A percentile compares a stretch with the other conserved stretches of the same genome.
These are phyloP conservation scores for Dioscorea dumetorum DNA, from an alignment of 106 monocot species.

Conservation along the genomic window DNA sequence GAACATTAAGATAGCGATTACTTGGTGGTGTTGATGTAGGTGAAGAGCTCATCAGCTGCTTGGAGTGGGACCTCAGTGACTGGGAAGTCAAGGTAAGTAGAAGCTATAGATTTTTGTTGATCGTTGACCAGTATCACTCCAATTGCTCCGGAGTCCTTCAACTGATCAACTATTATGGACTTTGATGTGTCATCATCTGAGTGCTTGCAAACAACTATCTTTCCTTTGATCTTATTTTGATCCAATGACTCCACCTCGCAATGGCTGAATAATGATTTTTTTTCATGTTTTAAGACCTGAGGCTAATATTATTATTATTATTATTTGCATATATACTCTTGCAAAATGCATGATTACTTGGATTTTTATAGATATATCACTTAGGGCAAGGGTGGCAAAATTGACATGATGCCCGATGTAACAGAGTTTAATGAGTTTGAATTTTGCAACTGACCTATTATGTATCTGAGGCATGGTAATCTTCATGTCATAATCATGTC, in stretches of 20 bases:
- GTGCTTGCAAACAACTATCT: conserved; percentile 68
- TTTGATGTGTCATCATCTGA: conserved; percentile 11
- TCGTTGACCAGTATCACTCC: conserved; percentile 52
- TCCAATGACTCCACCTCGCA: conserved; percentile 51
- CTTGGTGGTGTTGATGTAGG: conserved; percentile 75
- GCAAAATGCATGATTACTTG: too few species aligned
- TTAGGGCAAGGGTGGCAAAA: too few species aligned
- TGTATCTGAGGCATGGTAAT: too few species aligned
- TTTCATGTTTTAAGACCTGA: background rate
- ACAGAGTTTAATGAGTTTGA: too few species aligned
- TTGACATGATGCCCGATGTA: too few species aligned
- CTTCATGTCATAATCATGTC: too few species aligned
- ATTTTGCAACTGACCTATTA: too few species aligned
- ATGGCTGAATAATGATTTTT: conserved; percentile 22
- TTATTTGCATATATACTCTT: too few species aligned
- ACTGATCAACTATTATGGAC: conserved; percentile 8
- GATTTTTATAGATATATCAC: too few species aligned
- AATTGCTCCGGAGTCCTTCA: conserved; percentile 39
- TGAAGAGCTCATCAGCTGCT: conserved; percentile 28
- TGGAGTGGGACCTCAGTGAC: conserved; percentile 38
- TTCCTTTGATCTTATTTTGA: conserved; percentile 43
- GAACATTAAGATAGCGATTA: background rate
- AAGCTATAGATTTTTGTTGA: conserved; percentile 17
- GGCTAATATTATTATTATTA: background rate
- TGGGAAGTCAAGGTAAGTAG: conserved; percentile 27